Base-by-base conservation (phyloP, 192 early-diverging fungal genomes). In the Coemansia sp. region DNA sequence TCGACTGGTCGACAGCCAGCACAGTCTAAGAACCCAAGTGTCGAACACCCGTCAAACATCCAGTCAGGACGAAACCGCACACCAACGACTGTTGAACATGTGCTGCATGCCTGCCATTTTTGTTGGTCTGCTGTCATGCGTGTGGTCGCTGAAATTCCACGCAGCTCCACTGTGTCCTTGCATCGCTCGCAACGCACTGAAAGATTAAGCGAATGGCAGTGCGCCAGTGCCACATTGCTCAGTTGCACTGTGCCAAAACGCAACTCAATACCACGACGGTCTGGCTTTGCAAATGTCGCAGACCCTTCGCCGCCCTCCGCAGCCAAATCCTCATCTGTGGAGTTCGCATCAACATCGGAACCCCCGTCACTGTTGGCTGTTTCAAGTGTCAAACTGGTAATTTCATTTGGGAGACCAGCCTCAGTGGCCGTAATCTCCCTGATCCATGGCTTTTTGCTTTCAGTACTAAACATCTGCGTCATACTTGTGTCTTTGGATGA, bases 121-220 rank as follows among this genome's bases (percentile, higher is more conserved):
- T 84, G 75, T 9, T 68, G 65, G 56, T 82, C 80, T 59, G 59
- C 67, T 10, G 69, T 80, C 29, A 22, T 57, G 11, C 56, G 59
- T 27, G 56, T 51, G 3, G 69, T 73, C 23, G 72, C 68, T 6
- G 70, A 14, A 0, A 92, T 68, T n/a, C 87, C 78, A 30, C 76
- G 80, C n/a, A 90, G 60, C 50, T 90, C 91, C 1, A 88, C 69
- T 0, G 83, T 71, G 50, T 74, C 62, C 66, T 91, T 94, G 85
- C 94, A 96, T 1, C 92, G 83, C n/a, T 59, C 74, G 66, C 94
- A 96, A 11, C 86, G 85, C 6, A 93, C 87, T 0, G 85, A 54
- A 6, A 94, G 36, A 53, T 80, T 86, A 7, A 95, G 85, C 4
- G 80, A 78, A 3, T 76, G 72, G 72, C 89, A 90, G 63, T 88